Base-by-base conservation (phyloP, 352 stramenopile genomes). In the Pilasporangium apinafurcum region DNA sequence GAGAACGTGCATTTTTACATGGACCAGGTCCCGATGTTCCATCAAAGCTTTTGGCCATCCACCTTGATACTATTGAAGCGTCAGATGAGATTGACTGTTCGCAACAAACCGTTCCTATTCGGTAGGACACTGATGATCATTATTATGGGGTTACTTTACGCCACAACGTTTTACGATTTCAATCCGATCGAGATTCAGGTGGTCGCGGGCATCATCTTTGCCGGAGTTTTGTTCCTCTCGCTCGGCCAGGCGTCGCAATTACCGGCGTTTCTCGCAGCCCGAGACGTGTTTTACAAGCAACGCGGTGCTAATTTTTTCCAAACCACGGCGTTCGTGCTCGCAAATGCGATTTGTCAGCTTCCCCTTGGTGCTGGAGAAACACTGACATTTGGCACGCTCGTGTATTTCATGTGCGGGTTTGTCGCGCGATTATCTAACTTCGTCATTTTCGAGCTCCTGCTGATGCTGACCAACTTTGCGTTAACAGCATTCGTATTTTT, bases 351-450 rank as follows among this genome's bases (percentile, higher is more conserved):
- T 31, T 36, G 74, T 2, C 68, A 81, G 39, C 44, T 96, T 17
- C 80, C 83, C 9, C 53, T 74, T 29, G 70, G 52, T 12, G 26
- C 76, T 12, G 53, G 69, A 21, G 80, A 92, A 57, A 72, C 60
- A 3, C 46, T 90, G n/a, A 48, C 84, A 22, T 95, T 93, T 62
- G 81, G 78, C 2, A 68, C 65, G 12, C 38, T 95, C 35, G 49
- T 93, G 14, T 95, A 95, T 51, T 95, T 70, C 62, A 64, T 93
- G 59, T 73, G 84, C 44, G 83, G 83, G 35, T 74, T 76, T 32
- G 41, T 57, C 20, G 26, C 49, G 10, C 39, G 57, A 6, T 53
- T 48, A 0, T 18, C 33, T 14, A 37, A 43, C 3, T 85, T 73
- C 50, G n/a, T 43, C 20, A 17, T 28, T 8, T 31, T 43, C 21